These are phyloP conservation scores for Pogostemon cablin DNA, from an alignment of 257 asterid species.

Conservation along the genomic window DNA sequence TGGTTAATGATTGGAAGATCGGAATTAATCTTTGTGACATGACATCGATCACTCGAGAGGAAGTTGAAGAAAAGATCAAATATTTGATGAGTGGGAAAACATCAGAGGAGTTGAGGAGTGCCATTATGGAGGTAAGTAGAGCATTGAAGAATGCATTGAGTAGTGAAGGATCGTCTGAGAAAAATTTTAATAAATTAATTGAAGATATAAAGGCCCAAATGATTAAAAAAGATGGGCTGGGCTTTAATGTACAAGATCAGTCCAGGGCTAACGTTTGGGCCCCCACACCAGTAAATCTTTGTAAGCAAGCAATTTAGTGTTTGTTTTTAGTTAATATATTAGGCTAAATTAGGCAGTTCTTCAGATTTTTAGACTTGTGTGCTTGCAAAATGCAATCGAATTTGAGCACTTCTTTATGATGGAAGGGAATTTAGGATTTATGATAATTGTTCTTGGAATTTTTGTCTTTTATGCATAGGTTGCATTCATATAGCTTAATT, in stretches of 20 bases:
- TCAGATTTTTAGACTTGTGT: conserved; percentile 12
- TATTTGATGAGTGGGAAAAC: conserved; percentile 51
- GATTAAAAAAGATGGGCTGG: conserved; percentile 40
- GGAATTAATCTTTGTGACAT: conserved; percentile 62
- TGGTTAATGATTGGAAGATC: conserved; percentile 73
- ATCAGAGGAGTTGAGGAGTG: conserved; percentile 44
- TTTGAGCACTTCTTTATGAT: neutral
- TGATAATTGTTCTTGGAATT: too few relatives aligned
- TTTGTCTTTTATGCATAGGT: too few relatives aligned
- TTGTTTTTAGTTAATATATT: neutral
- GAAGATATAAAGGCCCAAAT: conserved; percentile 51
- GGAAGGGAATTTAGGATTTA: too few relatives aligned
- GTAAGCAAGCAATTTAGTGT: conserved; percentile 36
- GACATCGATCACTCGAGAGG: conserved; percentile 44
- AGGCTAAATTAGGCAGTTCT: neutral
- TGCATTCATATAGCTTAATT: too few relatives aligned
- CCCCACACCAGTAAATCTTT: conserved; percentile 33
- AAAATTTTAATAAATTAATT: conserved; percentile 46
- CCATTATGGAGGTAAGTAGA: conserved; percentile 50
- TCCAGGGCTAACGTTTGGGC: conserved; percentile 40
- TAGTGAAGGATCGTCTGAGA: conserved; percentile 60
- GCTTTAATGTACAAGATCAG: conserved; percentile 30
- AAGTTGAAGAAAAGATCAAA: conserved; percentile 51
- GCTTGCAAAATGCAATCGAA: conserved; percentile 6
- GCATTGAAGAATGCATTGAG: conserved; percentile 53